These are phyloP conservation scores for Corymbia calophylla DNA, from an alignment of 441 rosid species.

Conservation along the genomic window DNA sequence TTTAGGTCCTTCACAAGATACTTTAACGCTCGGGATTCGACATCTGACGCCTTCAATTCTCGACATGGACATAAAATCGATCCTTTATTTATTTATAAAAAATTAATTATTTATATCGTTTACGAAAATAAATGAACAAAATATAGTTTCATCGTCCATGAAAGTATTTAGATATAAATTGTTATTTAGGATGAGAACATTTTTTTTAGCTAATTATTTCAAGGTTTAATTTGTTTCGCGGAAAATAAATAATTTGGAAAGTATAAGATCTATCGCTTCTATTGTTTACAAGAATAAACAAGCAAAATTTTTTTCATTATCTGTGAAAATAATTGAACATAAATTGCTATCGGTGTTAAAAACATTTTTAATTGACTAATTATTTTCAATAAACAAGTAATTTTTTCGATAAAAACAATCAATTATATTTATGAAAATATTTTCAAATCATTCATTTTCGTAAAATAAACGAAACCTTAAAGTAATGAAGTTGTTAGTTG, in stretches of 20 bases:
- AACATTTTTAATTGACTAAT: background rate
- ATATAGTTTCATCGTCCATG: background rate
- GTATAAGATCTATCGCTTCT: background rate
- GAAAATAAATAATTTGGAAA: background rate
- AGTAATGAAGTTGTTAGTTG: background rate
- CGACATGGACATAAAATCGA: background rate
- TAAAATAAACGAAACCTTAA: background rate
- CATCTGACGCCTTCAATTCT: background rate
- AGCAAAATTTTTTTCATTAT: background rate
- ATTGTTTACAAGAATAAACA: background rate
- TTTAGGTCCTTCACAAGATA: background rate
- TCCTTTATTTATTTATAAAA: too few species aligned
- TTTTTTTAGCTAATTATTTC: background rate
- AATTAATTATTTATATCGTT: background rate
- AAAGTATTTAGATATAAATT: background rate
- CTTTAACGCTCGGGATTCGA: background rate
- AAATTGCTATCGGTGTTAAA: background rate
- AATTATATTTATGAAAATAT: background rate
- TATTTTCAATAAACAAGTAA: background rate
- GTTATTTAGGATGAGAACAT: rapidly evolving
- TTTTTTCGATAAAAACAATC: background rate
- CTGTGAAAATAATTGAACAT: background rate
- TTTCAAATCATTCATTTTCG: background rate
- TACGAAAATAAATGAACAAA: background rate
- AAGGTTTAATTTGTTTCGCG: background rate